Conservation (phyloP, 1,284 basidiomycete species). For the Boletus mariae region DNA sequence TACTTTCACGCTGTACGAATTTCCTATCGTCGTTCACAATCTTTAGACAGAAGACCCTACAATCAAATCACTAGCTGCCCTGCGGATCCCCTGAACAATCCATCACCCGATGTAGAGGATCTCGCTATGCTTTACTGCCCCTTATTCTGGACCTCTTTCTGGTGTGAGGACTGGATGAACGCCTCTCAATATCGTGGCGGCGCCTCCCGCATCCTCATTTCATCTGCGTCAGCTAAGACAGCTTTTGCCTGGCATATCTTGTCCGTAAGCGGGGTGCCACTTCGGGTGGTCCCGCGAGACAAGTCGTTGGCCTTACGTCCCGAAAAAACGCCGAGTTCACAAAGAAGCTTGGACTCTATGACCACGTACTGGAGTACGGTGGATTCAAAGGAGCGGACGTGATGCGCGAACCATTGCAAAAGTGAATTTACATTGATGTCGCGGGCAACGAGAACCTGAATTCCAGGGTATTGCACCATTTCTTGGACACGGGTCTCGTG, state of each 20-base stretch:
- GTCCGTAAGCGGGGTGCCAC: conserved; percentile 35
- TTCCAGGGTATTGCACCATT: conserved; percentile 38
- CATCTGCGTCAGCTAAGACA: conserved; percentile 64
- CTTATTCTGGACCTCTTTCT: conserved; percentile 66
- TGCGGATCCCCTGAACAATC: conserved; percentile 49
- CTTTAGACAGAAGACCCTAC: conserved; percentile 57
- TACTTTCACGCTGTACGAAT: conserved; percentile 20
- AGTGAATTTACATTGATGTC: conserved; percentile 61
- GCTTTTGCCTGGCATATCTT: conserved; percentile 56
- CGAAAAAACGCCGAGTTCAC: conserved; percentile 53
- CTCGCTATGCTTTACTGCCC: conserved; percentile 64
- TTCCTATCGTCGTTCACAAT: background rate
- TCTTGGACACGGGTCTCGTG: conserved; percentile 38
- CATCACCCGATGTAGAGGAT: conserved; percentile 47
- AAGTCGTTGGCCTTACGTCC: conserved; percentile 57
- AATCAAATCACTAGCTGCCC: conserved; percentile 60
- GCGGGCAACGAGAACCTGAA: conserved; percentile 54
- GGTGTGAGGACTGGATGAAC: conserved; percentile 66
- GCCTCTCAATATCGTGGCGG: conserved; percentile 55
- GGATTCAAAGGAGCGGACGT: conserved; percentile 33
- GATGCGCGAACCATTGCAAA: conserved; percentile 26
- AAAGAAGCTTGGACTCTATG: conserved; percentile 47
- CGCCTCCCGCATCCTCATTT: conserved; percentile 48
- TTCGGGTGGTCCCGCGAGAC: conserved; percentile 9
- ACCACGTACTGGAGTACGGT: conserved; percentile 52